These are phyloP conservation scores for Annulohypoxylon maeteangense DNA, from an alignment of 495 filamentous ascomycete genomes.

Conservation along the genomic window DNA sequence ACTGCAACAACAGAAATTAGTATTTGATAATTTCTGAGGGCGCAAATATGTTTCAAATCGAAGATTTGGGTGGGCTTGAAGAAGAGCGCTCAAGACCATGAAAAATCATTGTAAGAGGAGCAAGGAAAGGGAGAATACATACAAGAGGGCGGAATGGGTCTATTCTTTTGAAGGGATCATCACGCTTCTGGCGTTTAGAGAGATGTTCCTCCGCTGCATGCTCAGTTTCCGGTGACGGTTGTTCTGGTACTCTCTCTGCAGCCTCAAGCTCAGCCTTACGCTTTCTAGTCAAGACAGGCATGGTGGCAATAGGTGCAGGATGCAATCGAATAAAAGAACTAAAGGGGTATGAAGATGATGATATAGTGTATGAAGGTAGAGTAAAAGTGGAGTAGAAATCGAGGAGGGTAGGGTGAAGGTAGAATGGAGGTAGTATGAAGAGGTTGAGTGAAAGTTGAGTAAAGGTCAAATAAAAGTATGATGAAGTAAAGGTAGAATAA, in stretches of 20 bases:
- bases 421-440: neutral
- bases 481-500: no score
- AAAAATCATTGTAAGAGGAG: neutral
- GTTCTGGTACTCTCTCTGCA: neutral
- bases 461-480: neutral
- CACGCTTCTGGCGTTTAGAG: conserved; percentile 4
- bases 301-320: neutral
- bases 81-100: neutral
- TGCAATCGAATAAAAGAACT: neutral
- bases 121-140: neutral
- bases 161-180: conserved; percentile 11
- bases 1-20: neutral
- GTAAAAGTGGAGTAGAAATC: neutral
- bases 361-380: neutral
- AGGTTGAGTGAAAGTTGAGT: neutral
- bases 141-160: conserved; percentile 30
- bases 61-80: no score
- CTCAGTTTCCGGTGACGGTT: neutral
- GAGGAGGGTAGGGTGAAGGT: neutral
- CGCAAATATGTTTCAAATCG: no score
- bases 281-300: conserved; percentile 34
- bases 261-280: conserved; percentile 36
- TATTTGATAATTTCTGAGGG: no score
- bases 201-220: neutral
- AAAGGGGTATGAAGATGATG: neutral